Evolutionary conservation across 2,329 filamentous ascomycete genomes (phyloP).

Genomic region (Diaporthe batatas): DNA sequence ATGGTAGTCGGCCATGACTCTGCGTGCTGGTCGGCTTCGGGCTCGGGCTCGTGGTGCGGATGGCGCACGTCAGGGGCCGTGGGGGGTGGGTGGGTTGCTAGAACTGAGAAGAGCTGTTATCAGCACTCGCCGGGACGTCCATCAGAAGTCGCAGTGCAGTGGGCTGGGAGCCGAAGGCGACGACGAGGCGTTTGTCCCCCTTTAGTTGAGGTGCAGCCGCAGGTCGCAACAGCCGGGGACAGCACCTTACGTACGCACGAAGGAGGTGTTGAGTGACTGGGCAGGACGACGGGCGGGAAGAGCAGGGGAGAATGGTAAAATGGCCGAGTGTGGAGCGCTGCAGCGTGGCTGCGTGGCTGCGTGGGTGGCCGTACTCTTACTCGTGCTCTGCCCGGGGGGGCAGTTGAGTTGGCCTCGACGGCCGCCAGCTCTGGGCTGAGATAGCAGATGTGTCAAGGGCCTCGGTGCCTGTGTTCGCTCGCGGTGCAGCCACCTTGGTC

Average conservation of each 20-base stretch:
- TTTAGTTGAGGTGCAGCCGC: conserved; percentile 33
- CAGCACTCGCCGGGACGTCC: conserved; percentile 42
- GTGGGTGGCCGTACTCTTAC: conserved; percentile 41
- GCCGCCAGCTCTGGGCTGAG: conserved; percentile 43
- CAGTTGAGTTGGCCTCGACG: conserved; percentile 43
- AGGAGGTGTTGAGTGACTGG: conserved; percentile 38
- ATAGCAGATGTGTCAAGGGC: conserved; percentile 39
- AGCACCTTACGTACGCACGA: conserved; percentile 42
- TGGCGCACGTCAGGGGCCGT: conserved; percentile 37
- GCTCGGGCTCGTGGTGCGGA: conserved; percentile 31
- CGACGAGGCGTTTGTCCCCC: conserved; percentile 37
- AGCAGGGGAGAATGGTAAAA: conserved; percentile 42
- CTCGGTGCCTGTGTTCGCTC: conserved; percentile 26
- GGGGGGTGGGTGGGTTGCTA: conserved; percentile 34
- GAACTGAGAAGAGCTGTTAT: conserved; percentile 41
- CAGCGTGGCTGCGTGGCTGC: too few species aligned
- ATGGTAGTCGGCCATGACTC: conserved; percentile 71
- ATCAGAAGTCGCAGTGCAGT: conserved; percentile 35
- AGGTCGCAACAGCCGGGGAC: conserved; percentile 39
- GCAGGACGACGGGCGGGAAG: conserved; percentile 30
- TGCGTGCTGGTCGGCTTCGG: conserved; percentile 46
- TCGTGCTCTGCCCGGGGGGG: conserved; percentile 36
- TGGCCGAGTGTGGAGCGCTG: conserved; percentile 39
- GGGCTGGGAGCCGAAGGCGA: conserved; percentile 27
- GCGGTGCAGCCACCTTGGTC: conserved; percentile 19